Evolutionary conservation across 2,329 filamentous ascomycete species (phyloP), one percentile per base, ranked within the genome.

Genomic region (Coniella lustricola): DNA sequence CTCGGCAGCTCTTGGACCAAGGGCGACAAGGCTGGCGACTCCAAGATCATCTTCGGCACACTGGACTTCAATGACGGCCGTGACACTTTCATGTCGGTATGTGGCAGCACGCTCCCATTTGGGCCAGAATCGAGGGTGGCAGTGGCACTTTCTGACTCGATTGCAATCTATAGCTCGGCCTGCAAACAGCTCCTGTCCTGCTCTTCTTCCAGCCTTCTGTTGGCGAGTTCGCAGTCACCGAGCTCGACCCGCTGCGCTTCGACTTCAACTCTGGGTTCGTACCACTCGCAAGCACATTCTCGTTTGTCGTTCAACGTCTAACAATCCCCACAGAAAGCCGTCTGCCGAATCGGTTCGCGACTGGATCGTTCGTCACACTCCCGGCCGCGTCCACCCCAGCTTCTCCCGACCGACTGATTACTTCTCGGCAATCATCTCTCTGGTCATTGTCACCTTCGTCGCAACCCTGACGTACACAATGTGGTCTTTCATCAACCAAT

Each of bases 131-230:
- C 10, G 25, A 10, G 5, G 25, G 25, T 10, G n/a, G n/a, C n/a
- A n/a, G 14, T 39, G 33, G 9, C 38, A 16, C n/a, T 8, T 21
- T 29, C 48, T 53, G 39, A 53, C 42, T 7, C n/a, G 13, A 13
- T 12, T 12, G 13, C 29, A 5, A 9, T 4, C 33, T 14, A 35
- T 58, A 97, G 91, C 79, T 97, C 58, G 84, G 87, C 67, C 82
- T 98, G 36, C 88, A 95, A 82, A 96, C 91, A 40, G 93, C 93
- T 7, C 93, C 93, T 1, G 85, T 97, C 34, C 76, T 98, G 37
- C 72, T 96, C 38, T 73, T 95, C 56, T 97, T 93, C 73, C 87
- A 81, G 54, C 89, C 93, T 20, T 96, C 90, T 4, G 69, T 76
- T 48, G 93, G 93, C 16, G 85, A 87, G 21, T 79, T 89, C 65